Evolutionary conservation across 2,329 filamentous ascomycete species (phyloP).

Genomic region (Hortaea werneckii): DNA sequence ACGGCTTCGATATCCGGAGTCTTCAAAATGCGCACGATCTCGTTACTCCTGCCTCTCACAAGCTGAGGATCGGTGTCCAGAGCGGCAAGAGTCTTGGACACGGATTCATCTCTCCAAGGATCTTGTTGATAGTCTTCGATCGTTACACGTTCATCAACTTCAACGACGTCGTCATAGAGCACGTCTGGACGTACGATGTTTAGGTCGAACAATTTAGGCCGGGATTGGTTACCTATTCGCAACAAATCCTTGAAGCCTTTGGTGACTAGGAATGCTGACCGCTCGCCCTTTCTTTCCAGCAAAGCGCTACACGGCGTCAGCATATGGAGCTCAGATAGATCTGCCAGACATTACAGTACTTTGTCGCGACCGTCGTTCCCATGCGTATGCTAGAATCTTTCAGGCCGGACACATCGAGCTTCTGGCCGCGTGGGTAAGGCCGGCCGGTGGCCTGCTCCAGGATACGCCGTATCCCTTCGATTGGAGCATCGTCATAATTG

Average conservation of each 20-base stretch:
- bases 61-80: constrained; percentile 38
- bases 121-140: constrained; percentile 67
- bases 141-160: constrained; percentile 78
- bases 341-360: not conserved
- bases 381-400: constrained; percentile 14
- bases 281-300: constrained; percentile 78
- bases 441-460: constrained; percentile 15
- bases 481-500: constrained; percentile 25
- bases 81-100: constrained; percentile 16
- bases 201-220: constrained; percentile 80
- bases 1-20: constrained; percentile 48
- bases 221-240: constrained; percentile 75
- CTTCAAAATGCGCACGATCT: constrained; percentile 58
- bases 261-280: constrained; percentile 72
- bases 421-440: constrained; percentile 14
- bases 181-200: constrained; percentile 76
- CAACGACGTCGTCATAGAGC: constrained; percentile 68
- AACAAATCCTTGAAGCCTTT: constrained; percentile 77
- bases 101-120: constrained; percentile 31
- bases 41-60: constrained; percentile 59
- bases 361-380: constrained; percentile 72
- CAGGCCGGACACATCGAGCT: constrained; percentile 13
- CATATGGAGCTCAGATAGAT: no score
- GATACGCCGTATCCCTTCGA: constrained; percentile 25
- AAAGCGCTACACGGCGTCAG: constrained; percentile 51